Percentiles rank a stretch among this genome's conserved stretches.
These are phyloP conservation scores for Cyberlindnera amylophila DNA, from an alignment of 805 yeast genomes.

Conservation along the genomic window DNA sequence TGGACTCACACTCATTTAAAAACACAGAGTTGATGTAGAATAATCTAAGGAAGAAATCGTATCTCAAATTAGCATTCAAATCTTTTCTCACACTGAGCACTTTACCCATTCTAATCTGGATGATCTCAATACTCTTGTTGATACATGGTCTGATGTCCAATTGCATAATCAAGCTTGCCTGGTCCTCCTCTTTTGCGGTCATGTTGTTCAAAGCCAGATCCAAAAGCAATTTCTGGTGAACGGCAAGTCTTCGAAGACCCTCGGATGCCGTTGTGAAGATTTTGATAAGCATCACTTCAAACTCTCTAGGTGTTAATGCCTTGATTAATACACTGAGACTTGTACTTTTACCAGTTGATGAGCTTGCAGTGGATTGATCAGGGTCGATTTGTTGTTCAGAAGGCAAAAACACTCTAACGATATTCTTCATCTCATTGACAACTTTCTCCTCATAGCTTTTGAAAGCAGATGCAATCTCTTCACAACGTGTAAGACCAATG, in stretches of 20 bases:
- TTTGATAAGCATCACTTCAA: conserved; percentile 61
- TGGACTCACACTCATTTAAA: conserved; percentile 76
- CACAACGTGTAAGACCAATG: conserved; percentile 56
- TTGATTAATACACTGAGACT: conserved; percentile 45
- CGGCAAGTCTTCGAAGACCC: conserved; percentile 65
- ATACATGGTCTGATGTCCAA: conserved; percentile 67
- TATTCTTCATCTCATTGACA: conserved; percentile 65
- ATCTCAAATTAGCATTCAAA: conserved; percentile 53
- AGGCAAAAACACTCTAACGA: conserved; percentile 67
- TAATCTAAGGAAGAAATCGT: conserved; percentile 61
- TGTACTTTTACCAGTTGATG: conserved; percentile 8
- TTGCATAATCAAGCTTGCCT: conserved; percentile 42
- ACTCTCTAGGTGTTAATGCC: conserved; percentile 67
- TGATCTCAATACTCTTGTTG: conserved; percentile 59
- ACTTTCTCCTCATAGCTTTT: conserved; percentile 62
- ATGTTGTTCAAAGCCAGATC: conserved; percentile 56
- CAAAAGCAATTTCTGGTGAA: conserved; percentile 75
- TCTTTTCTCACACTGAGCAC: conserved; percentile 75
- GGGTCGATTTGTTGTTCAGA: conserved; percentile 30
- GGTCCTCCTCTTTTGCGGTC: conserved; percentile 29
- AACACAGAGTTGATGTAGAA: conserved; percentile 66
- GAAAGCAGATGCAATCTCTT: conserved; percentile 59
- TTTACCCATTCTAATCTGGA: conserved; percentile 75
- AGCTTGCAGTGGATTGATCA: conserved; percentile 7
- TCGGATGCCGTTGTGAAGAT: conserved; percentile 66